Base-by-base conservation (phyloP, 1,139 yeast species). In the Suhomyces wounanorum region DNA sequence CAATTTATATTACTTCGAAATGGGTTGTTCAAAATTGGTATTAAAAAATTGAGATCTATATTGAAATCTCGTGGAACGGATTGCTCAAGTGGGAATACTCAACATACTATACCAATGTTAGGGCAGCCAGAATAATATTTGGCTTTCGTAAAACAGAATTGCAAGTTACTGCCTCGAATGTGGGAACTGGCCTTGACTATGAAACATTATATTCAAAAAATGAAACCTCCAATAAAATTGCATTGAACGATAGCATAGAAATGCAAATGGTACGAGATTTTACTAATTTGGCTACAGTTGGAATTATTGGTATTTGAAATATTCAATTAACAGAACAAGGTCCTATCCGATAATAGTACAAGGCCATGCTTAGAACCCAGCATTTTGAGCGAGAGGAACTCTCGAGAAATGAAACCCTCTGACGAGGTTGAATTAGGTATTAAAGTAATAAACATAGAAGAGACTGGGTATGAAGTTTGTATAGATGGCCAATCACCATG, bases 351-450 rank as follows among this genome's bases (percentile, higher is more conserved):
- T 45, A 45, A 36, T 45, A 45, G 44, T 40, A 45, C 47, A 44
- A 30, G 47, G 43, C 33, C 47, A 40, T 38, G 41, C 26, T 30
- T 23, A n/a, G 16, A 38, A 38, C 16, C 41, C 41, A 23, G 16
- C 17, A 23, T 28, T 25, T 40, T 26, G 41, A 40, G 42, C 42
- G 42, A 44, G 41, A 26, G 16, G 21, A 25, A 21, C 39, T 40
- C 37, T 31, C 49, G 28, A 46, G 45, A 46, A 46, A 8, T 46
- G 49, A 46, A 46, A 41, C 45, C 45, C 49, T 25, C 42, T 25
- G 33, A 26, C 8, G 44, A 36, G 33, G 45, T 8, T 13, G 18
- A 35, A 46, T 46, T 46, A 46, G 17, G 36, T 41, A 45, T 45
- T 46, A 46, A 41, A 41, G 9, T 40, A 40, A 14, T 40, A 25